Conservation (phyloP, 1,284 basidiomycete genomes). For the Boletellus deceptivus region DNA sequence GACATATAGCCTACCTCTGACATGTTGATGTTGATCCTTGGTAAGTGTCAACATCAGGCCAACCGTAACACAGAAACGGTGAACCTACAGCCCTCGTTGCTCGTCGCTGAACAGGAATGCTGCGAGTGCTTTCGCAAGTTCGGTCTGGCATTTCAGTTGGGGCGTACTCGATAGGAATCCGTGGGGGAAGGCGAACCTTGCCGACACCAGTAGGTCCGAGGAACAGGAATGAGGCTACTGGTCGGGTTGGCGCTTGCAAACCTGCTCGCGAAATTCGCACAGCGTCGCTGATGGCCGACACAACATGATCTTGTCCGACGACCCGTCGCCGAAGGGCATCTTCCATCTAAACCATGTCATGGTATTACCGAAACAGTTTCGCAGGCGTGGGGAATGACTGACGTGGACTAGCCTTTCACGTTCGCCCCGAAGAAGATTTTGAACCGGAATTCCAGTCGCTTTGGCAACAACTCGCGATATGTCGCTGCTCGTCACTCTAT, state of each 20-base stretch:
- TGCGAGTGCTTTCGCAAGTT: slow-evolving; percentile 85
- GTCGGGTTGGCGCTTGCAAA: slow-evolving; percentile 80
- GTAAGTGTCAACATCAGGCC: not conserved
- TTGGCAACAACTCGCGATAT: slow-evolving; percentile 88
- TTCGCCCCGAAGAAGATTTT: slow-evolving; percentile 87
- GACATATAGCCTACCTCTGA: slow-evolving; percentile 51
- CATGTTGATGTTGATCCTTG: slow-evolving; percentile 88
- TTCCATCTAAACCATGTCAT: slow-evolving; percentile 69
- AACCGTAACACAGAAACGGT: not conserved
- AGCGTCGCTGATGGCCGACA: slow-evolving; percentile 80
- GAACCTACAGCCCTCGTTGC: slow-evolving; percentile 70
- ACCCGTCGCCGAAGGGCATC: slow-evolving; percentile 72
- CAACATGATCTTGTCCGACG: slow-evolving; percentile 86
- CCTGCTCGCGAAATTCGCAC: slow-evolving; percentile 91
- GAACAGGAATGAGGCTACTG: slow-evolving; percentile 91
- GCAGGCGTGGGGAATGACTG: slow-evolving; percentile 26
- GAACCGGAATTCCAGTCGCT: slow-evolving; percentile 89
- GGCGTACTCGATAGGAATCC: not conserved
- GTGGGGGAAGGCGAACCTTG: slow-evolving; percentile 45
- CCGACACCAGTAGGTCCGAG: slow-evolving; percentile 87
- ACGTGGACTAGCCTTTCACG: slow-evolving; percentile 88
- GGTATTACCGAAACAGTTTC: not conserved
- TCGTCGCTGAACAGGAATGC: slow-evolving; percentile 88
- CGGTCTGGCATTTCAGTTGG: slow-evolving; percentile 58
- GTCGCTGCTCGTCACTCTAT: slow-evolving; percentile 85